Base-by-base conservation (phyloP, 2,329 filamentous ascomycete genomes). In the Fusarium pseudoanthophilum region DNA sequence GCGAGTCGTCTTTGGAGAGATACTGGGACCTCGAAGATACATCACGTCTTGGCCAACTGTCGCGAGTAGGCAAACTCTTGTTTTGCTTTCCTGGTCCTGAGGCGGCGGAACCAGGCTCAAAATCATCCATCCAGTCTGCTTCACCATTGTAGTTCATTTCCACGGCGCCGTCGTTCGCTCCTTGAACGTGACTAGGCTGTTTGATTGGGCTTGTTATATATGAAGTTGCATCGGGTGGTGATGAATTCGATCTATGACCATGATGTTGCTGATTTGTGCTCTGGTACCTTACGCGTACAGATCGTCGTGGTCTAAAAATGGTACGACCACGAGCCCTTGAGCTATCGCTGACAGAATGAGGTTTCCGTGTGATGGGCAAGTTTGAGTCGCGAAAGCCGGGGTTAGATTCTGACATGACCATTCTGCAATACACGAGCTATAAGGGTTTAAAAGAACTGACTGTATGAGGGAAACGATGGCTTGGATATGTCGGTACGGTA, bases 381-480 rank as follows among this genome's bases (percentile, higher is more conserved):
- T 69, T 63, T 61, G 64, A 64, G 64, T 74, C 49, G 64, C 69
- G 65, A 64, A 72, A 69, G 60, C 78, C 75, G 28, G 74, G 65
- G 48, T 79, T 79, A 71, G 79, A 78, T 76, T 78, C 73, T 72
- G 77, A 58, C 36, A 72, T 62, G 72, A 72, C 72, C 81, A 83
- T 83, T 51, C 42, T 76, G 64, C 11, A 53, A 60, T 30, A 14
- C 60, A 56, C 46, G 62, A 60, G n/a, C 53, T 32, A 62, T 59
- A 61, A 26, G 24, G 52, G 74, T 68, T 74, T 65, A 65, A 71
- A 72, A 60, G 69, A 58, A 45, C 64, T 78, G 77, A 74, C 65
- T 76, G 77, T 69, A 71, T 73, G 55, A 49, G 36, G 37, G 11
- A 49, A 60, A 57, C 40, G 37, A 34, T 15, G 20, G 40, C 30